Conservation (phyloP, 2,329 filamentous ascomycete species). For the Lecanicillium sp. region DNA sequence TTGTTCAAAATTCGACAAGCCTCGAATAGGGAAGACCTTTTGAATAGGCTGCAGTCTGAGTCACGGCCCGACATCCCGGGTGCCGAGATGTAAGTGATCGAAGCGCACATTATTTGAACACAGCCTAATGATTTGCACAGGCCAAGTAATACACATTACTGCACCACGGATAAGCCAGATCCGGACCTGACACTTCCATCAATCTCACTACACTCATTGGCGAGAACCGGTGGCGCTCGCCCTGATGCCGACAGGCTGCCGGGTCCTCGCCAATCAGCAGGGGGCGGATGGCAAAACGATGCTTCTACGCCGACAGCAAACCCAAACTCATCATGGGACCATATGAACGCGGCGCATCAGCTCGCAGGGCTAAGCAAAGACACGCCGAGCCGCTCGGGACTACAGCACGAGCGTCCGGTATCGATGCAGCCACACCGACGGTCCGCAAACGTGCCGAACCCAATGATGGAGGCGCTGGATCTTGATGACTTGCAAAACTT, state of each 20-base stretch:
- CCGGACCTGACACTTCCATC: conserved; percentile 15
- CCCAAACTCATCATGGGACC: conserved; percentile 18
- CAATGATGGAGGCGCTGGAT: conserved; percentile 27
- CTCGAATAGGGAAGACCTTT: conserved; percentile 10
- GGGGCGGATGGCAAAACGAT: conserved; percentile 13
- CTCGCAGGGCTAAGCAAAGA: conserved; percentile 17
- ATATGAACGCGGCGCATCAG: conserved; percentile 18
- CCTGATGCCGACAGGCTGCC: conserved; percentile 2
- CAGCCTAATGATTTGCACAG: neutral
- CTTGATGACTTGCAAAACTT: conserved; percentile 30
- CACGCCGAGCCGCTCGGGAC: conserved; percentile 19
- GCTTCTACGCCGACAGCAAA: conserved; percentile 12
- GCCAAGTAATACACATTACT: conserved; percentile 11
- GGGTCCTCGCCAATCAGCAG: neutral
- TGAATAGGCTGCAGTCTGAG: conserved; percentile 13
- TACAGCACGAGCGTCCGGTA: conserved; percentile 29
- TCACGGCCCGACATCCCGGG: conserved; percentile 14
- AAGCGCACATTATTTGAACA: neutral
- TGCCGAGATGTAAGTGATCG: conserved; percentile 15
- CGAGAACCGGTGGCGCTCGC: conserved; percentile 11
- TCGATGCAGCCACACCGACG: conserved; percentile 15
- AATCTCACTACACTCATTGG: conserved; percentile 15
- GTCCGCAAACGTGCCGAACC: conserved; percentile 11
- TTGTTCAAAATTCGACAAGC: conserved; percentile 27
- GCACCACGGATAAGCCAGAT: conserved; percentile 12